phyloP scores from a whole-genome alignment of 208 protist genomes.

The Eutreptiella sp. region DNA sequence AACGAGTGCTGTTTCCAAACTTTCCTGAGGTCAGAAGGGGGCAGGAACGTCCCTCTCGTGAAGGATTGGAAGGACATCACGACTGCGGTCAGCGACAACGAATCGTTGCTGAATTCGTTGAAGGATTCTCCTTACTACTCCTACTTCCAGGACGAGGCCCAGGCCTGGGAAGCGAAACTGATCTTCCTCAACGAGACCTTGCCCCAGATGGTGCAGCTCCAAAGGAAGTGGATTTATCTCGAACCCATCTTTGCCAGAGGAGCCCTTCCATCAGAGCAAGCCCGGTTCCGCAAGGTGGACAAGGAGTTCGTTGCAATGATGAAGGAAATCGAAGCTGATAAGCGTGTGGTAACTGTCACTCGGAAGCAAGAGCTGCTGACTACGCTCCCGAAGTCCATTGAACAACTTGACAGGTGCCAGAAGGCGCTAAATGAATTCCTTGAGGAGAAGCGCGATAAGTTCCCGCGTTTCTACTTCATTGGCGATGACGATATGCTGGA shows the following conservation, averaged over 20 bases:
- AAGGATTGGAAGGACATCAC: constrained; percentile 95
- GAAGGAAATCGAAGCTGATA: constrained; percentile 62
- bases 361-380: constrained; percentile 65
- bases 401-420: constrained; percentile 93
- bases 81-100: constrained; percentile 88
- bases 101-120: constrained; percentile 87
- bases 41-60: constrained; percentile 75
- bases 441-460: constrained; percentile 91
- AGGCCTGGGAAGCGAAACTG: constrained; percentile 82
- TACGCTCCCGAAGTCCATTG: constrained; percentile 68
- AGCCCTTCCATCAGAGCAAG: constrained; percentile 88
- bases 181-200: constrained; percentile 80
- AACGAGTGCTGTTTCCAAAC: constrained; percentile 65
- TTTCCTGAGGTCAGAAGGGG: constrained; percentile 63
- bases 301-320: constrained; percentile 87
- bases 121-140: constrained; percentile 92
- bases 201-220: constrained; percentile 87
- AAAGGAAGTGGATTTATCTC: constrained; percentile 97
- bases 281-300: constrained; percentile 89
- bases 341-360: constrained; percentile 70
- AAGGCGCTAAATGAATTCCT: constrained; percentile 94
- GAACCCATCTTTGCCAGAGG: constrained; percentile 96
- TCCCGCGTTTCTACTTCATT: constrained; percentile 98
- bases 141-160: constrained; percentile 79
- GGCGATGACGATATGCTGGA: constrained; percentile 97